Base-by-base conservation (phyloP, 495 filamentous ascomycete genomes). In the Hyaloscypha variabilis region DNA sequence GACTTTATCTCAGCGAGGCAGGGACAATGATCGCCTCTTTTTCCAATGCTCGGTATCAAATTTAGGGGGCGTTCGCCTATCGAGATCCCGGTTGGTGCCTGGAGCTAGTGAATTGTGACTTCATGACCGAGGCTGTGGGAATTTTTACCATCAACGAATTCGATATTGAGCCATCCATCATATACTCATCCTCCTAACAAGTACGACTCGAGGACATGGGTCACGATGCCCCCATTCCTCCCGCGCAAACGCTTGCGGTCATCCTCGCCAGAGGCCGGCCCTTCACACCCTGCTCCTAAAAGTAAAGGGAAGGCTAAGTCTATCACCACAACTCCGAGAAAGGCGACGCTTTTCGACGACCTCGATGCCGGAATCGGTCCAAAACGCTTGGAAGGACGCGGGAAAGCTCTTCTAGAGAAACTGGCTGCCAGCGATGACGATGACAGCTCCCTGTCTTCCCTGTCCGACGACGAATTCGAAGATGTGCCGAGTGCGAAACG, bases 381-480 rank as follows among this genome's bases (percentile, higher is more conserved):
- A n/a, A 76, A 75, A 23, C 77, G 77, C 1, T 85, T 81, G 0
- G 76, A 84, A 21, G 78, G 82, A 61, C 75, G 83, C 52, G 85
- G 77, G 19, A 80, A 81, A 65, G 78, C 75, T 2, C 74, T 81
- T 3, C 65, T 85, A 19, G 74, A 79, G 6, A 64, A 78, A 24
- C 73, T 88, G 39, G 81, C 82, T 11, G 82, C 82, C 62, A 82
- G 81, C 39, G 81, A 87, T 34, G 85, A 85, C 57, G 82, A 86
- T 31, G 76, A 74, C 17, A 81, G 76, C 66, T 81, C 82, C 0
- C 74, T 83, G 54, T 87, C 84, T 8, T 88, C 86, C 0, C 75
- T 91, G 21, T 91, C 88, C 39, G 90, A 93, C 63, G 80, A 76
- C 59, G 85, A 90, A 58, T 90, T 91, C 64, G 88, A 91, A 65